Evolutionary conservation across 192 early-diverging fungal genomes (phyloP), one percentile per base, ranked within the genome.

Genomic region (Backusella tarrabulga): DNA sequence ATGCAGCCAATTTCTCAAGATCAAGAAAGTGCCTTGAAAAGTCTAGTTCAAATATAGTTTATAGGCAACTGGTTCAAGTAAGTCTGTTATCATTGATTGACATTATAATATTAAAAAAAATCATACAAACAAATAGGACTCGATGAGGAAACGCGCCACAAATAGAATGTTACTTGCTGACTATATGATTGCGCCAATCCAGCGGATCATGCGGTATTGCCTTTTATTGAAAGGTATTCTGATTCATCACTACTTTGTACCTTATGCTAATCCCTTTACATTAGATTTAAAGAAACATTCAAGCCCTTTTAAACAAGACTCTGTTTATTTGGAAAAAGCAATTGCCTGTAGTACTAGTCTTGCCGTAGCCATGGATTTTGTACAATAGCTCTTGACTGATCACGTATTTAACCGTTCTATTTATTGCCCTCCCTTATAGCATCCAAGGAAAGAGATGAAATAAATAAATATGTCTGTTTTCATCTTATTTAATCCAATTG

Each of bases 151-250:
- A 46, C 84, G 84, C 23, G 79, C 85, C 44, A 79, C 81, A 32
- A 85, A 83, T 19, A 85, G 83, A 42, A 80, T 94, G 42, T 86
- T 84, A 38, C 81, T 97, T n/a, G 83, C 85, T 23, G 92, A 93
- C 76, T 83, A 92, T 71, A 83, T 94, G 80, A 92, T 94, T 60
- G 86, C 92, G 82, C 92, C 92, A 3, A 92, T 94, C 34, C 92
- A 94, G 80, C 87, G 92, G 34, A 90, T 94, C 34, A 90, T 92
- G 3, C 87, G 92, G 19, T 94, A 94, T 84, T 88, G 88, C 38
- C 77, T 94, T 54, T 80, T 94, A 41, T 79, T 94, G 34, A 88
- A 85, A 80, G 87, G 84, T 77, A 71, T 34, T 38, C 67, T 17
- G 52, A 71, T 35, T 17, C 4, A 14, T 19, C 5, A 29, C 26